phyloP scores from a whole-genome alignment of 116 monocot genomes.

The Phalaenopsis hybrid region DNA sequence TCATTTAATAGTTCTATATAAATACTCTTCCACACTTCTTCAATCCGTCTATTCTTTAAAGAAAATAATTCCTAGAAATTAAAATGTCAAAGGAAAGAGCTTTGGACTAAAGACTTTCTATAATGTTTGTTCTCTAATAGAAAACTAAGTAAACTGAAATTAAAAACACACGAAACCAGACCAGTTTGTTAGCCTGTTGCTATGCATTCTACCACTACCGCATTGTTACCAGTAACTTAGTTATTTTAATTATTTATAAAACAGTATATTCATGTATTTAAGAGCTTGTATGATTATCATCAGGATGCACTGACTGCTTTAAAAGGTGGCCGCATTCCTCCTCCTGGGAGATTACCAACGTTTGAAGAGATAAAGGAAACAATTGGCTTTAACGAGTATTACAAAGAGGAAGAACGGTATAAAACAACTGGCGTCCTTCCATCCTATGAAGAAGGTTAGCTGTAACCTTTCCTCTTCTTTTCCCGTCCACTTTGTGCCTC shows the following conservation, averaged over 20 bases:
- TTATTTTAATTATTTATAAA: not conserved
- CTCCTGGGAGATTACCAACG: slow-evolving; percentile 74
- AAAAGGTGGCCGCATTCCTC: slow-evolving; percentile 78
- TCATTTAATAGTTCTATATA: too few relatives aligned
- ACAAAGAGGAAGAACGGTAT: slow-evolving; percentile 81
- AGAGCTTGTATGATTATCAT: not conserved
- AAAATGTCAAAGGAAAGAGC: not conserved
- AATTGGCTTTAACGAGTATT: slow-evolving; percentile 83
- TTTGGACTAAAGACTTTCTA: not conserved
- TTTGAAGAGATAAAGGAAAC: slow-evolving; percentile 89
- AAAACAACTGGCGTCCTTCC: slow-evolving; percentile 19
- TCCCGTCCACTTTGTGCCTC: not conserved
- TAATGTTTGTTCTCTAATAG: not conserved
- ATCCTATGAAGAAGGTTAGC: slow-evolving; percentile 24
- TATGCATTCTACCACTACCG: not conserved
- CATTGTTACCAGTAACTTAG: not conserved
- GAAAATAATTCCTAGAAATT: not conserved
- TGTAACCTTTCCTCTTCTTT: not conserved
- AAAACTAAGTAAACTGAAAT: not conserved
- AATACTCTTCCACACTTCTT: too few relatives aligned
- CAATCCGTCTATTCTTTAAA: too few relatives aligned
- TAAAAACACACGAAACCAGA: not conserved
- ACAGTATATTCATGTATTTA: not conserved
- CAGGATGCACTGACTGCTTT: slow-evolving; percentile 90
- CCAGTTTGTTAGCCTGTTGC: not conserved